Base-by-base conservation (phyloP, 352 stramenopile genomes). In the Thraustochytrium sp. region DNA sequence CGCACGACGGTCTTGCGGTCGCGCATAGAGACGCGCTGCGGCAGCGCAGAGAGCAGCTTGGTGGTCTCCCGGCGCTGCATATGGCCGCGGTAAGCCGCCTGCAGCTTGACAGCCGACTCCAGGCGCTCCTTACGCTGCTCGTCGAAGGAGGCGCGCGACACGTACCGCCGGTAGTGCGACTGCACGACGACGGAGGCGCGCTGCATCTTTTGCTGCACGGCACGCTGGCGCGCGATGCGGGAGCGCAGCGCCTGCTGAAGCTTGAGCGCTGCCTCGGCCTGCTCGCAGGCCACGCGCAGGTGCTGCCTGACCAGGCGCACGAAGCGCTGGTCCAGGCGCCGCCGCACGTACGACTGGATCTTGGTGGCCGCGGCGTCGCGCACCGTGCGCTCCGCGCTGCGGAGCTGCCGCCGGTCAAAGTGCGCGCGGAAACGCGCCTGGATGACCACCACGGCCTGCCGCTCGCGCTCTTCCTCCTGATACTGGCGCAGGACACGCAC, bases 311-410 rank as follows among this genome's bases (percentile, higher is more conserved):
- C 37, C 3, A 46, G 18, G 4, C 21, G n/a, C 13, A 80, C 44
- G 34, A 80, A 80, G n/a, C 34, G 63, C 13, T 53, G 40, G 31
- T 80, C 68, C 13, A 80, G 68, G 26, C 5, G 68, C 8, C 68
- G 68, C 11, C 68, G 68, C 48, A 80, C 68, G 38, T 65, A 63
- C 11, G 68, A 36, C 51, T 80, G 68, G n/a, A 80, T 80, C 37
- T 65, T 64, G 48, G 46, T 80, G 26, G 46, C 68, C 3, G 68
- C 68, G 0, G 34, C 42, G 34, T 80, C 26, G 31, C 53, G 53
- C 42, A 31, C 68, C 29, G 31, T 13, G 5, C 42, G 11, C 31
- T 68, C 68, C 23, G 11, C 13, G 13, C 21, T 36, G 9, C 8
- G 13, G 0, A 63, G 31, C 40, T 80, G 31, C 31, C 63, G 76